Conservation (phyloP, 208 protist genomes). For the Vickermania spadyakhi region DNA sequence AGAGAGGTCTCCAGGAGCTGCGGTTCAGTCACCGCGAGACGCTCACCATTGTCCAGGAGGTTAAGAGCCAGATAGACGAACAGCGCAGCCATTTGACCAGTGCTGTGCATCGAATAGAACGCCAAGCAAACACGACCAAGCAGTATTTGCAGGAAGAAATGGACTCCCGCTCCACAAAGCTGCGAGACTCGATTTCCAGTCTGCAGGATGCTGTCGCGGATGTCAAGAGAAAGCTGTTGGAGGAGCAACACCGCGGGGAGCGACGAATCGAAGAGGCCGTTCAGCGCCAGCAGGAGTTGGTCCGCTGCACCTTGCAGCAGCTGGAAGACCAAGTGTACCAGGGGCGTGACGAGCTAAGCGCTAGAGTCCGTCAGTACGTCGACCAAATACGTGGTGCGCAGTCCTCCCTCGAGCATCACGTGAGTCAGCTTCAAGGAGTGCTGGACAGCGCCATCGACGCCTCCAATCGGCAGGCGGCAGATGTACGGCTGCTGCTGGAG, state of each 20-base stretch:
- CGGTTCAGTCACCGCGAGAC: conserved; percentile 7
- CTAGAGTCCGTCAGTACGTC: conserved; percentile 12
- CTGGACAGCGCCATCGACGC: conserved; percentile 33
- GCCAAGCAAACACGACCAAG: background rate
- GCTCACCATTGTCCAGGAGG: conserved; percentile 11
- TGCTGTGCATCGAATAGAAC: background rate
- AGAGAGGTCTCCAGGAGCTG: conserved; percentile 12
- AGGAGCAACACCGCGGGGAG: conserved; percentile 29
- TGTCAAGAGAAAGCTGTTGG: conserved; percentile 14
- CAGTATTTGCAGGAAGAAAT: background rate
- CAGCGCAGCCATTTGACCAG: background rate
- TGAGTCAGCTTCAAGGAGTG: conserved; percentile 41
- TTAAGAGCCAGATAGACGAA: background rate
- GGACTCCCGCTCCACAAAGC: conserved; percentile 12
- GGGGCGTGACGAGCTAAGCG: conserved; percentile 25
- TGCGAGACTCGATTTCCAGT: conserved; percentile 19
- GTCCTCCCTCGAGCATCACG: conserved; percentile 21
- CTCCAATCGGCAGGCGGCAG: conserved; percentile 16
- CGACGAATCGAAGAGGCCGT: conserved; percentile 37
- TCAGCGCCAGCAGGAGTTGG: conserved; percentile 29
- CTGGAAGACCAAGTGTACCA: conserved; percentile 25
- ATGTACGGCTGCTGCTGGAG: conserved; percentile 43
- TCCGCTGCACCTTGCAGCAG: conserved; percentile 26
- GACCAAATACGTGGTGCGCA: conserved; percentile 16
- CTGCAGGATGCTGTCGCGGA: conserved; percentile 25